phyloP scores from a whole-genome alignment of 2,329 filamentous ascomycete species.

The Sporothrix schenckii region DNA sequence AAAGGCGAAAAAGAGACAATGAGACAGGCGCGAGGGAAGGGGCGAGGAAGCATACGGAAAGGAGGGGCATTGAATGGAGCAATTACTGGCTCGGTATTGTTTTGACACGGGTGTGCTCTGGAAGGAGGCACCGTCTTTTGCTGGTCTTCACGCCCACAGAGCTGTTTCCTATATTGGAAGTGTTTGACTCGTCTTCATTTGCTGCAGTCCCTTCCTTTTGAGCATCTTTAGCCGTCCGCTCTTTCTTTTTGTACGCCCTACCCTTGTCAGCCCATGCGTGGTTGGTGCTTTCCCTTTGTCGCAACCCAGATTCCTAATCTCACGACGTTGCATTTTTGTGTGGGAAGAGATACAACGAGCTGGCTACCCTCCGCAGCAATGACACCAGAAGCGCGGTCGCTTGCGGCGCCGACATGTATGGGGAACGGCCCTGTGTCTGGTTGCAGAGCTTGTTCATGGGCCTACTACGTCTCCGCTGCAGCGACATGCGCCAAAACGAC shows the following conservation, averaged over 20 bases:
- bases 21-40: constrained; percentile 2
- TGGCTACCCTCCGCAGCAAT: background rate
- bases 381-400: background rate
- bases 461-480: background rate
- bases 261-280: background rate
- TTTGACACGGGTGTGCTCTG: background rate
- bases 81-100: background rate
- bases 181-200: too few relatives aligned
- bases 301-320: background rate
- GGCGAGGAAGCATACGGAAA: background rate
- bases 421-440: background rate
- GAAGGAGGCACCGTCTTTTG: background rate
- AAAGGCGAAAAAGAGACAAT: background rate
- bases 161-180: background rate
- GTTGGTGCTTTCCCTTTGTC: background rate
- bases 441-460: background rate
- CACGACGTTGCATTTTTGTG: constrained; percentile 17
- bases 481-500: background rate
- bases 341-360: background rate
- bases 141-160: background rate
- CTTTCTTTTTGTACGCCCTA: background rate
- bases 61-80: background rate
- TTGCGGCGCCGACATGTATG: constrained; percentile 7
- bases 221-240: background rate
- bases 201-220: too few relatives aligned